Evolutionary conservation across 768 basidiomycete genomes (phyloP), one percentile per base, ranked within the genome.

Genomic region (Leucosporidium yakuticum): DNA sequence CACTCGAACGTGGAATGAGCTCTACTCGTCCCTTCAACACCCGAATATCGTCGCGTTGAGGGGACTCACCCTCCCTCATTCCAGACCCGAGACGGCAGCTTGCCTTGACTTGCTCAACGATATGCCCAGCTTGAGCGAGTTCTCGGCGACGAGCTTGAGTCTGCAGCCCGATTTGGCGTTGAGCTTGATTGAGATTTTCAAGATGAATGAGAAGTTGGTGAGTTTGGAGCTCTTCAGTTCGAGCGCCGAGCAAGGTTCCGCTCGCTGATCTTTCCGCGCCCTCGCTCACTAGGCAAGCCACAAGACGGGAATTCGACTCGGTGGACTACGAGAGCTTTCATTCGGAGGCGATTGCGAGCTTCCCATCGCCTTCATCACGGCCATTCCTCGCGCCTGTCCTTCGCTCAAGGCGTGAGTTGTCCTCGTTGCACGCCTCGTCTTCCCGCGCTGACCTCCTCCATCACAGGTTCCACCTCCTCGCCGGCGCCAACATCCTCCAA

Each of bases 381-480:
- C 55, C 32, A 57, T 57, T 12, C 55, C 55, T 20, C 55, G 19
- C 19, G 55, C 55, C 0, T 57, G 55, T 36, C 55, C 55, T 21
- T 32, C 17, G 17, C 55, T 57, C 21, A 29, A 21, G 11, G 17
- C 55, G 55, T 57, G 11, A 15, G 55, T 36, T n/a, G 23, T 23
- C n/a, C 19, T 4, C 7, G 7, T 50, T 21, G 23, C 14, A 11
- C 50, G 25, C 17, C 14, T 51, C 4, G 4, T 14, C 17, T 4
- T 14, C 21, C 17, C 50, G 9, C 6, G 3, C 50, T 51, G 23
- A 51, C 14, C 50, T n/a, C 23, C 50, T 51, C 3, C 8, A 4
- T 21, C 50, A 27, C 55, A 57, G 32, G 15, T 57, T 57, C 25
- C 55, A 57, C 32, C 29, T 57, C 19, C 55, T 57, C 55, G 31